Conservation (phyloP, 257 asterid species). For the Fraxinus pennsylvanica region DNA sequence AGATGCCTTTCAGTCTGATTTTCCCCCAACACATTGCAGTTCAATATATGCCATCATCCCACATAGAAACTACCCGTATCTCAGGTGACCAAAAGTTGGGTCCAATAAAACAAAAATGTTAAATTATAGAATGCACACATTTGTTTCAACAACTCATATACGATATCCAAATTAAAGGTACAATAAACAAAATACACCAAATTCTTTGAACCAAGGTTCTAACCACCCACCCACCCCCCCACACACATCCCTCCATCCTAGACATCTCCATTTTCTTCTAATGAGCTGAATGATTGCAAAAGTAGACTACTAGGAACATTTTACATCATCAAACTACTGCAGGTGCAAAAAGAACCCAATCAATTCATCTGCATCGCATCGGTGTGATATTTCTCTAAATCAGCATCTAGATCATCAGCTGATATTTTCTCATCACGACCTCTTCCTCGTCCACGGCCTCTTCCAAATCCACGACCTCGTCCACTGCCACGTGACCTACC, state of each 20-base stretch:
- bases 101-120: not conserved
- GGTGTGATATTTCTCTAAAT: conserved; percentile 62
- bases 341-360: conserved; percentile 18
- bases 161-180: conserved; percentile 25
- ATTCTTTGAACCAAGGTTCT: conserved; percentile 20
- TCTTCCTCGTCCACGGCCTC: conserved; percentile 54
- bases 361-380: conserved; percentile 53
- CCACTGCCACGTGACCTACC: conserved; percentile 48
- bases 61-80: conserved; percentile 18
- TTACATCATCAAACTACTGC: conserved; percentile 4
- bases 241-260: not conserved
- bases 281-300: conserved; percentile 5
- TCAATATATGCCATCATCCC: conserved; percentile 18
- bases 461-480: conserved; percentile 45
- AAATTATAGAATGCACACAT: conserved; percentile 20
- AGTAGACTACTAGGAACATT: not conserved
- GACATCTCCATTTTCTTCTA: conserved; percentile 15
- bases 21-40: conserved; percentile 13
- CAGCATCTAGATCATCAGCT: conserved; percentile 73
- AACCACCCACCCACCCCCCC: conserved; percentile 4
- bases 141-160: conserved; percentile 29
- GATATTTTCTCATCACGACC: conserved; percentile 57
- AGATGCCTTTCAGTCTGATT: conserved; percentile 12
- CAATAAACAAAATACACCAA: conserved; percentile 5
- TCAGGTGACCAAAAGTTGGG: conserved; percentile 19